Evolutionary conservation across 495 filamentous ascomycete genomes (phyloP), one percentile per base, ranked within the genome.

Genomic region (Podospora conica): DNA sequence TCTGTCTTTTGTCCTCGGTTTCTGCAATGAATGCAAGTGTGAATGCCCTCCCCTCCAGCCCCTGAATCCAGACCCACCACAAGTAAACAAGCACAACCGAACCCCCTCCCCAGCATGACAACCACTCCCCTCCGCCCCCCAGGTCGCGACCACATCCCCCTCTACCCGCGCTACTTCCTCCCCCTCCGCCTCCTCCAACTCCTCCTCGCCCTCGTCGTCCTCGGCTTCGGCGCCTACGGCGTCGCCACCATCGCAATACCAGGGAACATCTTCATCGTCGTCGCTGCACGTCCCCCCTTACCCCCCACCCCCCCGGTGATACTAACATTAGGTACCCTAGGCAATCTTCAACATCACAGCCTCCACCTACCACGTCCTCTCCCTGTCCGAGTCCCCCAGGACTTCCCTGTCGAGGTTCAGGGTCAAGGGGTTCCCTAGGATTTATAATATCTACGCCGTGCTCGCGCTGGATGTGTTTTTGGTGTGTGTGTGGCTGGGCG

Each of bases 151-250:
- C 81, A 84, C 62, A 76, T 81, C 54, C 78, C 81, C 24, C 53
- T 76, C 22, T 77, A 73, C n/a, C 80, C 81, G 18, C 74, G 67
- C 54, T 70, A 70, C 68, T 85, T 87, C 64, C 80, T 87, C 58
- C 78, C 80, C 20, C 74, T 92, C 22, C 84, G 91, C 63, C 79
- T 84, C 63, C 68, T 83, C 58, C 90, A 93, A 71, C 76, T 84
- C 24, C 70, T 89, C 53, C 75, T 91, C 60, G 84, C 84, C n/a
- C 71, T 92, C 66, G 80, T 88, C 58, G 77, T 89, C 58, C 76
- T 93, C 29, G 90, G 84, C n/a, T 70, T 93, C 15, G 82, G 82
- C 11, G 88, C 83, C 56, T 91, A 90, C 74, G 82, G 87, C 82
- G 72, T 66, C 73, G 76, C 62, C 5, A 70, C 55, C 29, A 40